Base-by-base conservation (phyloP, 2,329 filamentous ascomycete species). In the Fonsecaea monophora region DNA sequence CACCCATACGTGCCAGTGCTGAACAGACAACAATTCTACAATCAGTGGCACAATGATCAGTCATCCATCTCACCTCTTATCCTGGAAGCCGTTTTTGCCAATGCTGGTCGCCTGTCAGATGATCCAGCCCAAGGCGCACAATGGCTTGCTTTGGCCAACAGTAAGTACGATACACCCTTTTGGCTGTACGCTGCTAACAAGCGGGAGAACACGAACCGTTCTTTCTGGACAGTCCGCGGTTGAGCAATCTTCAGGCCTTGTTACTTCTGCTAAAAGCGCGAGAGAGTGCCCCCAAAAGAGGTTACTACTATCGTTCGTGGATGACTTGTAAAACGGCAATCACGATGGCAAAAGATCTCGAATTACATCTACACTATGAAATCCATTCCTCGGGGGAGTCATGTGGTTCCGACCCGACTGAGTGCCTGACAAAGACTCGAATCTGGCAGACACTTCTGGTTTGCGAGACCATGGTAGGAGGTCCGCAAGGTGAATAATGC, bases 291-390 rank as follows among this genome's bases (percentile, higher is more conserved):
- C 94, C 94, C 0, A 96, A 96, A 76, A 89, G 92, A 67, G 95
- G 95, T 0, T 98, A 98, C 76, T 98, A 95, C 78, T 98, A 95
- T 79, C 89, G 94, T 42, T 98, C 95, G 0, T 98, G 95, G 94
- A 96, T 97, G 88, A 92, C 91, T 4, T 88, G 96, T 21, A 94
- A 97, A 61, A 92, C 94, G 68, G 92, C 94, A 70, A 90, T 96
- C 7, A 90, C 93, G 55, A 97, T 98, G 92, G 92, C 89, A 32
- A 95, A 96, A 74, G 94, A 97, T 75, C 83, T 98, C 37, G 92
- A 93, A 21, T 82, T 98, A 5, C 89, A 97, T 75, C 92, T 97
- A 70, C 94, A 98, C 79, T 88, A 88, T 68, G 89, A 91, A 66
- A 87, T 89, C 53, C 95, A 98, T 77, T 85, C 89, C 69, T 86